These are phyloP conservation scores for Xylariales sp. DNA, from an alignment of 2,329 filamentous ascomycete genomes.

Conservation along the genomic window DNA sequence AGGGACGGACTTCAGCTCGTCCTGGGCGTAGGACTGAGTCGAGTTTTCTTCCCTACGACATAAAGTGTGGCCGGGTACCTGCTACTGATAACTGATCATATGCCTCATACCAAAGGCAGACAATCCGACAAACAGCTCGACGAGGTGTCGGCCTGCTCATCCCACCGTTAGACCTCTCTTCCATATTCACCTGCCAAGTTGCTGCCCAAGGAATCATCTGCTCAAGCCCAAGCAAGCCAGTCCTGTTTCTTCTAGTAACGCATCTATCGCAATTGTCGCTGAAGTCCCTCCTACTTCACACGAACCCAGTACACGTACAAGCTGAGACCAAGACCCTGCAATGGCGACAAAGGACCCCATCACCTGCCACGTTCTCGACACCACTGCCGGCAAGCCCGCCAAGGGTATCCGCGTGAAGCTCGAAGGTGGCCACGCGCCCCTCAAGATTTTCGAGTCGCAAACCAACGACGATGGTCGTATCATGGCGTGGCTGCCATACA, in stretches of 20 bases:
- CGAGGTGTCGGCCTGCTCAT: neutral
- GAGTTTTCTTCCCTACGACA: neutral
- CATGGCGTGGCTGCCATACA: conserved; percentile 60
- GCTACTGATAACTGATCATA: neutral
- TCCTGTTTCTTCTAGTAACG: too few species aligned
- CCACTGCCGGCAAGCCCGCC: conserved; percentile 66
- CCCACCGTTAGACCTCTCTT: neutral
- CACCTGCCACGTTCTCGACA: conserved; percentile 85
- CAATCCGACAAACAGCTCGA: conserved; percentile 1
- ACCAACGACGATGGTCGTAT: conserved; percentile 77
- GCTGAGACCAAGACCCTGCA: neutral
- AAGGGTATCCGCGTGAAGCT: conserved; percentile 63
- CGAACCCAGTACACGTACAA: too few species aligned
- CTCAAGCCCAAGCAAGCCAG: too few species aligned
- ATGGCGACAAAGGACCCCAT: conserved; percentile 57
- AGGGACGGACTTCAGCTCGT: conserved; percentile 3
- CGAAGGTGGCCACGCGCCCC: conserved; percentile 33
- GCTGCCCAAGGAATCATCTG: too few species aligned
- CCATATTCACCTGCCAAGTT: neutral
- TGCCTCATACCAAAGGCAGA: neutral
- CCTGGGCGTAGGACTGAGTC: conserved; percentile 2
- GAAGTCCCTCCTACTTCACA: too few species aligned
- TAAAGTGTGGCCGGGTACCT: too few species aligned
- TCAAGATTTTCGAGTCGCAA: conserved; percentile 55
- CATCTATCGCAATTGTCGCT: too few species aligned